A percentile compares a stretch with the other conserved stretches of the same genome.
Conservation (phyloP, 768 basidiomycete species). For the Amanita fuliginea region DNA sequence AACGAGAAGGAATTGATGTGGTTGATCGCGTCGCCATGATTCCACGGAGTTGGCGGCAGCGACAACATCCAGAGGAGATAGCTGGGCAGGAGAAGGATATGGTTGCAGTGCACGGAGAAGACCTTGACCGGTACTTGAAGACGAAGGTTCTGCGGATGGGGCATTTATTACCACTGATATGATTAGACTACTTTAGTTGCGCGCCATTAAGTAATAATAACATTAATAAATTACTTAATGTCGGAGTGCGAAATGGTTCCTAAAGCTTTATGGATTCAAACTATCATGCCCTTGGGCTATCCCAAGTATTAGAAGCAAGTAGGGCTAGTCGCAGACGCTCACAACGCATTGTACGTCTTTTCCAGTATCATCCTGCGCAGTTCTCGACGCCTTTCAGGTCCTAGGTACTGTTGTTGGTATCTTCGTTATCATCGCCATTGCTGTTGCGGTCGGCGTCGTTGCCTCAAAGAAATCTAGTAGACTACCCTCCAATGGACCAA, state of each 20-base stretch:
- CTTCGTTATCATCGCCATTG: slow-evolving; percentile 41
- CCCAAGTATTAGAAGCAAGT: slow-evolving; percentile 19
- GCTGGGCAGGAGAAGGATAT: slow-evolving; percentile 25
- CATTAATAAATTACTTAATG: too few species aligned
- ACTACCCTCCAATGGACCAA: slow-evolving; percentile 12
- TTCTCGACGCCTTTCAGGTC: slow-evolving; percentile 27
- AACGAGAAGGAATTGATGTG: slow-evolving; percentile 72
- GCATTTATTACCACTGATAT: slow-evolving; percentile 25
- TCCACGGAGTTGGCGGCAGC: slow-evolving; percentile 74
- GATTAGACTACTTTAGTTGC: too few species aligned
- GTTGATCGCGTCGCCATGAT: slow-evolving; percentile 90
- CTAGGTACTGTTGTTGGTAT: slow-evolving; percentile 37
- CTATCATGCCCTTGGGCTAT: slow-evolving; percentile 11
- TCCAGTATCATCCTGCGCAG: background rate
- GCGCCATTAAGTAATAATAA: too few species aligned
- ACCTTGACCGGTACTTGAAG: slow-evolving; percentile 89
- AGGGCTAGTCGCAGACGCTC: slow-evolving; percentile 26
- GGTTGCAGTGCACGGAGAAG: slow-evolving; percentile 67
- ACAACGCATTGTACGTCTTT: slow-evolving; percentile 43
- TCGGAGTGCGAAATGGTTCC: background rate
- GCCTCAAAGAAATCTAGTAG: slow-evolving; percentile 39
- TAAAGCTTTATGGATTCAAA: slow-evolving; percentile 5
- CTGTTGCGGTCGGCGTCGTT: slow-evolving; percentile 52
- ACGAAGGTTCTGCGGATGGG: slow-evolving; percentile 98
- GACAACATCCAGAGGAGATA: slow-evolving; percentile 20